Evolutionary conservation across 345 rosid species (phyloP).

Genomic region (Moricandia moricandioides): DNA sequence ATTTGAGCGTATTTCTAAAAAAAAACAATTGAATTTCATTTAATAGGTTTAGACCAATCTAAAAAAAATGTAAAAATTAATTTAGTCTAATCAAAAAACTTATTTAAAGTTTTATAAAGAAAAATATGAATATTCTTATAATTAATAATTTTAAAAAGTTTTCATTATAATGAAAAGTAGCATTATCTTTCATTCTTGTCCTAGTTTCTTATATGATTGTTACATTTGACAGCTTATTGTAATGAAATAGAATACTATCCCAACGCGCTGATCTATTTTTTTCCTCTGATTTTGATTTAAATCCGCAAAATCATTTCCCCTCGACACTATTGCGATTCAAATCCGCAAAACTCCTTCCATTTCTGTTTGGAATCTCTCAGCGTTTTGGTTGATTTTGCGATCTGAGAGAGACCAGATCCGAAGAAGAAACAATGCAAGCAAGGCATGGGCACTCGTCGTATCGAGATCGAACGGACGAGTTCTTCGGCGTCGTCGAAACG

Average conservation of each 20-base stretch:
- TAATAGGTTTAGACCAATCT: no score
- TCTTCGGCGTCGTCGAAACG: slow-evolving; percentile 51
- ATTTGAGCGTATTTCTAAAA: no score
- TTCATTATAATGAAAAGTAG: no score
- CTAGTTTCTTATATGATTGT: no score
- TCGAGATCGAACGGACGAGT: slow-evolving; percentile 76
- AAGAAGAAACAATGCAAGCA: slow-evolving; percentile 30
- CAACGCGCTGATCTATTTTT: slow-evolving; percentile 23
- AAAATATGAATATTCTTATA: no score
- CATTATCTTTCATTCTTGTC: no score
- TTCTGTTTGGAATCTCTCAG: neutral
- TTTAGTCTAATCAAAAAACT: no score
- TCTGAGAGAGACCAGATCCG: slow-evolving; percentile 31
- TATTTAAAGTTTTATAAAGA: no score
- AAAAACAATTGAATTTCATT: no score
- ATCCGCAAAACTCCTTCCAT: slow-evolving; percentile 1
- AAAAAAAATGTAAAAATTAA: no score
- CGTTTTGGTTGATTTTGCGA: neutral
- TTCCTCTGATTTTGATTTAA: slow-evolving; percentile 9
- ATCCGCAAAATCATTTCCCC: neutral
- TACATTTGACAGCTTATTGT: neutral
- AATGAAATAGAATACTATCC: neutral
- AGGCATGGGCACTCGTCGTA: slow-evolving; percentile 52
- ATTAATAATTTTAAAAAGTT: no score
- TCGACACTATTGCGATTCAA: neutral